phyloP scores from a whole-genome alignment of 768 basidiomycete genomes.

The Phaeotremella skinneri region DNA sequence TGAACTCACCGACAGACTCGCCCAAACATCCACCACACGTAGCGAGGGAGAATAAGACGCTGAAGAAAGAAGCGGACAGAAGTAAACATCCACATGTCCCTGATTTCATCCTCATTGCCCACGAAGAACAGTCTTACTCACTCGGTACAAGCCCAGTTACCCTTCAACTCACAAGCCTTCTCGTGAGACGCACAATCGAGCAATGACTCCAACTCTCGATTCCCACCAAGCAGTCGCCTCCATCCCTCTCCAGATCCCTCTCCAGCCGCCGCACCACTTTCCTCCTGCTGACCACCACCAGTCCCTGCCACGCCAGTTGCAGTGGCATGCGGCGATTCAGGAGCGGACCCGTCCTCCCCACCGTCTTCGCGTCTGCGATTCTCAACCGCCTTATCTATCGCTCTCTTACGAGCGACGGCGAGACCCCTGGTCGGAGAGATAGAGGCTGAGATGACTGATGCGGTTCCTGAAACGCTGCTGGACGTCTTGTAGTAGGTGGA shows the following conservation, averaged over 20 bases:
- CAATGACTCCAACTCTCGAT: not conserved
- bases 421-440: no score
- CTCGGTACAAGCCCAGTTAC: constrained; percentile 11
- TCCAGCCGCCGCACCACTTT: not conserved
- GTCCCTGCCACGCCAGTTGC: not conserved
- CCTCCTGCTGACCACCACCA: not conserved
- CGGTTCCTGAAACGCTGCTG: not conserved
- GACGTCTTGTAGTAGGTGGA: not conserved
- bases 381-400: no score
- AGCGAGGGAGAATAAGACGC: constrained; percentile 9
- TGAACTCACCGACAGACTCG: constrained; percentile 4
- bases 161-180: constrained; percentile 7
- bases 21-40: constrained; percentile 11
- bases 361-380: no score
- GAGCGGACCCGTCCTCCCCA: no score
- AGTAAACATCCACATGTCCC: not conserved
- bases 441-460: no score
- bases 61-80: no score
- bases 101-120: not conserved
- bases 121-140: not conserved
- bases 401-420: no score
- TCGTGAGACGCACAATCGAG: constrained; percentile 3
- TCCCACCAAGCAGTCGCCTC: not conserved
- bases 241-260: not conserved
- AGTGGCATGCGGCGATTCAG: not conserved